phyloP scores from a whole-genome alignment of 345 rosid species.

The Kandelia obovata region DNA sequence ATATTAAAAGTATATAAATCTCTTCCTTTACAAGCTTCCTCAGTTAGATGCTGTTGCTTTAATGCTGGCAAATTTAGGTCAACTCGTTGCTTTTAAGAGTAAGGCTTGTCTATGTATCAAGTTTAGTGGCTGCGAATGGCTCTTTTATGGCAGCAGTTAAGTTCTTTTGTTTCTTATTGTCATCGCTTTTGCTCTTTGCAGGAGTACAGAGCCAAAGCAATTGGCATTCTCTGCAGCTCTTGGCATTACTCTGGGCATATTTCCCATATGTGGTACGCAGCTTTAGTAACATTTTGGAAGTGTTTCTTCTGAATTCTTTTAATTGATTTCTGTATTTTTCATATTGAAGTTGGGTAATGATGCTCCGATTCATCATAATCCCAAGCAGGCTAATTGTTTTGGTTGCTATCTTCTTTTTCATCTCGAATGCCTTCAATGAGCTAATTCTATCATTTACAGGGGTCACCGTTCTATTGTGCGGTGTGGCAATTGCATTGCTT shows the following conservation, averaged over 20 bases:
- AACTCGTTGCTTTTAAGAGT: not conserved
- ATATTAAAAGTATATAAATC: too few species aligned
- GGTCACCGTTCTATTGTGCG: constrained; percentile 81
- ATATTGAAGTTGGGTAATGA: too few species aligned
- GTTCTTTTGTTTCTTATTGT: not conserved
- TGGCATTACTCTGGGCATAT: constrained; percentile 79
- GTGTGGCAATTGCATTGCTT: constrained; percentile 70
- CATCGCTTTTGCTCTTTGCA: constrained; percentile 16
- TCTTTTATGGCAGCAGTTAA: not conserved
- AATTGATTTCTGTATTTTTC: too few species aligned
- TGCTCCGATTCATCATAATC: too few species aligned
- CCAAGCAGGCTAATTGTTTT: too few species aligned
- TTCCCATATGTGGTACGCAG: constrained; percentile 79
- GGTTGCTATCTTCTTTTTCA: not conserved
- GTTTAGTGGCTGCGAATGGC: not conserved
- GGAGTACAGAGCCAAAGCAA: constrained; percentile 88
- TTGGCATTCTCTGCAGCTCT: constrained; percentile 84
- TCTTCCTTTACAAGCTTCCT: not conserved
- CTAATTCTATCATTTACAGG: constrained; percentile 39
- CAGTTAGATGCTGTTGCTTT: not conserved
- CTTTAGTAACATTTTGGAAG: not conserved
- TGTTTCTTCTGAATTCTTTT: not conserved
- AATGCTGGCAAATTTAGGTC: not conserved
- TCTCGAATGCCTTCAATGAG: constrained; percentile 7
- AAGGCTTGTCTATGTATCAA: not conserved